Conservation (phyloP, 2,329 filamentous ascomycete species). For the Neoascochyta sp. region DNA sequence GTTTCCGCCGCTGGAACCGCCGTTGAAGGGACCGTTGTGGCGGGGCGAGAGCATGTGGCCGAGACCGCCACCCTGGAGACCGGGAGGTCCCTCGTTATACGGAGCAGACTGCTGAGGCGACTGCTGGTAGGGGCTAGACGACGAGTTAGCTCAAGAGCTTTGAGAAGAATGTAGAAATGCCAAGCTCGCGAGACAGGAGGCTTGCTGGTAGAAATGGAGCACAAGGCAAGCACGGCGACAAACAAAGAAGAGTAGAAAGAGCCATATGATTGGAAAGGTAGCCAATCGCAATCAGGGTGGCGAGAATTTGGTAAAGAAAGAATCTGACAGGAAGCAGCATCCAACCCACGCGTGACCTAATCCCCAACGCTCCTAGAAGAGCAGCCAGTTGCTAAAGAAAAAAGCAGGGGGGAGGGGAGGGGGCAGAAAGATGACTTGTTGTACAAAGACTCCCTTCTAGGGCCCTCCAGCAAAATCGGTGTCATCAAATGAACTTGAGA, state of each 20-base stretch:
- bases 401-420: no score
- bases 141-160: neutral
- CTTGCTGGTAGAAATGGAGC: constrained; percentile 2
- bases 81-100: constrained; percentile 7
- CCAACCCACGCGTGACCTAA: constrained; percentile 35
- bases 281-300: constrained; percentile 34
- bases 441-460: constrained; percentile 37
- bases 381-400: constrained; percentile 29
- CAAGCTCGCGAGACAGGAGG: neutral
- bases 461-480: constrained; percentile 34
- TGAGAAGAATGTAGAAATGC: neutral
- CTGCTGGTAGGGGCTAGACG: constrained; percentile 8
- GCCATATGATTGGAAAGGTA: constrained; percentile 37
- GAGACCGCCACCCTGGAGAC: constrained; percentile 10
- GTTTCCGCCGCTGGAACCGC: no score
- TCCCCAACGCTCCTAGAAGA: constrained; percentile 26
- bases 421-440: constrained; percentile 36
- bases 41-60: constrained; percentile 7
- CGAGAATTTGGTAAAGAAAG: constrained; percentile 24
- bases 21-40: constrained; percentile 1
- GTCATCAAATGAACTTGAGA: constrained; percentile 37
- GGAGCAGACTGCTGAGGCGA: constrained; percentile 8
- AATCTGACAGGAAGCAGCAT: constrained; percentile 33
- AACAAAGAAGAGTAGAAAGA: constrained; percentile 26
- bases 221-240: constrained; percentile 21